Conservation (phyloP, 2,329 filamentous ascomycete genomes). For the Penicillium frequentans region DNA sequence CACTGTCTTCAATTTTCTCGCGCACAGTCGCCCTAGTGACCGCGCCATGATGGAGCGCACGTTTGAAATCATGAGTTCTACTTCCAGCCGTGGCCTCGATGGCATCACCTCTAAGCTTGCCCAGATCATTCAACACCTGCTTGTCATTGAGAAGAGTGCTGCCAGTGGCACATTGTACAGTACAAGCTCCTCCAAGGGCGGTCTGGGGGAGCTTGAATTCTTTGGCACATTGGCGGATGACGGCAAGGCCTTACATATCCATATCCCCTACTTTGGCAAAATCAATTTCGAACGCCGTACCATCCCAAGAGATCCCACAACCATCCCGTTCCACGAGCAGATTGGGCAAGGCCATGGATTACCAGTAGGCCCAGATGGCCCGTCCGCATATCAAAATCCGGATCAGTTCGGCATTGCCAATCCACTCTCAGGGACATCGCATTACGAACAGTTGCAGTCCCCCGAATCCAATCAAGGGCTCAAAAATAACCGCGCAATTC, state of each 20-base stretch:
- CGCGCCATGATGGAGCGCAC: constrained; percentile 44
- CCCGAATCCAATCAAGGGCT: background rate
- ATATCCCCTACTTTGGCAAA: constrained; percentile 44
- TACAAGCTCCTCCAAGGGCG: constrained; percentile 17
- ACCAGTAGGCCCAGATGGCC: background rate
- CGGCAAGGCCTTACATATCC: constrained; percentile 31
- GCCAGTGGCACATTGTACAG: constrained; percentile 29
- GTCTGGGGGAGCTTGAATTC: constrained; percentile 20
- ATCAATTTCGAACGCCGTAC: constrained; percentile 34
- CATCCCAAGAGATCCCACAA: constrained; percentile 1
- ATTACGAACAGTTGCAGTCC: background rate
- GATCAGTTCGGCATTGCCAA: background rate
- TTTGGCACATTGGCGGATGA: constrained; percentile 22
- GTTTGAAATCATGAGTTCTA: constrained; percentile 33
- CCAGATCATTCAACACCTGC: constrained; percentile 36
- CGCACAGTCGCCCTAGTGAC: constrained; percentile 45
- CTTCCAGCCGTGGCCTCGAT: constrained; percentile 24
- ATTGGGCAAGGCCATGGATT: background rate
- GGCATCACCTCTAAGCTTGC: constrained; percentile 31
- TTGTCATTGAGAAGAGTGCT: constrained; percentile 41
- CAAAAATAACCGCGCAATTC: background rate
- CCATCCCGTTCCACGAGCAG: background rate
- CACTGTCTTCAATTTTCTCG: constrained; percentile 31
- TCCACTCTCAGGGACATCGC: background rate
- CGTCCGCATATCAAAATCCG: background rate